A percentile compares a stretch with the other conserved stretches of the same genome.
phyloP scores from a whole-genome alignment of 257 asterid genomes.

The Solanum neorickii region DNA sequence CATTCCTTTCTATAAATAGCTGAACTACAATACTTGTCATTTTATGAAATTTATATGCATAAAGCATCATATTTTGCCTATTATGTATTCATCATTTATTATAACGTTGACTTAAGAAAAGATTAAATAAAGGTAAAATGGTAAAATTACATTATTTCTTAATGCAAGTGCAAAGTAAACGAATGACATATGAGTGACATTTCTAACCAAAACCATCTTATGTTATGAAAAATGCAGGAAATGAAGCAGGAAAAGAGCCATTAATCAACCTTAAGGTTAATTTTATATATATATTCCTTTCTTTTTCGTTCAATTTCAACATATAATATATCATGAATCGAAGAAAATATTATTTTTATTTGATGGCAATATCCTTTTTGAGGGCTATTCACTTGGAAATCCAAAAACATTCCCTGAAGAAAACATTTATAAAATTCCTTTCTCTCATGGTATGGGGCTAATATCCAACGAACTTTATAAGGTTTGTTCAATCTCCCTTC shows the following conservation, averaged over 20 bases:
- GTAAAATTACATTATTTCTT: too few species aligned
- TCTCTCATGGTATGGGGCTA: constrained; percentile 21
- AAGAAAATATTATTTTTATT: neutral
- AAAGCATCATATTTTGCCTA: too few species aligned
- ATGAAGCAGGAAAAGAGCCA: constrained; percentile 17
- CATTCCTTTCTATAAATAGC: too few species aligned
- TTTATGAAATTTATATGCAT: too few species aligned
- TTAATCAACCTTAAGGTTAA: constrained; percentile 21
- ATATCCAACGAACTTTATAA: constrained; percentile 18
- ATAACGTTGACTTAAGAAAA: too few species aligned
- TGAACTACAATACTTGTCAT: too few species aligned
- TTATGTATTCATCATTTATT: too few species aligned
- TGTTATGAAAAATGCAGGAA: constrained; percentile 11
- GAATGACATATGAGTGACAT: neutral
- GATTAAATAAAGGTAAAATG: too few species aligned
- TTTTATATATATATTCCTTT: neutral
- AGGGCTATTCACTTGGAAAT: constrained; percentile 34
- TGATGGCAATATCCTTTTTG: neutral
- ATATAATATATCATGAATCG: neutral
- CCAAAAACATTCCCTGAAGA: neutral
- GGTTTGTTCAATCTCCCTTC: neutral
- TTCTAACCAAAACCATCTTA: neutral
- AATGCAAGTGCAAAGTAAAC: too few species aligned
- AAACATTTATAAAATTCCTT: neutral
- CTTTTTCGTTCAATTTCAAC: neutral